Base-by-base conservation (phyloP, 1,284 basidiomycete species). In the Cryptococcus sp. region DNA sequence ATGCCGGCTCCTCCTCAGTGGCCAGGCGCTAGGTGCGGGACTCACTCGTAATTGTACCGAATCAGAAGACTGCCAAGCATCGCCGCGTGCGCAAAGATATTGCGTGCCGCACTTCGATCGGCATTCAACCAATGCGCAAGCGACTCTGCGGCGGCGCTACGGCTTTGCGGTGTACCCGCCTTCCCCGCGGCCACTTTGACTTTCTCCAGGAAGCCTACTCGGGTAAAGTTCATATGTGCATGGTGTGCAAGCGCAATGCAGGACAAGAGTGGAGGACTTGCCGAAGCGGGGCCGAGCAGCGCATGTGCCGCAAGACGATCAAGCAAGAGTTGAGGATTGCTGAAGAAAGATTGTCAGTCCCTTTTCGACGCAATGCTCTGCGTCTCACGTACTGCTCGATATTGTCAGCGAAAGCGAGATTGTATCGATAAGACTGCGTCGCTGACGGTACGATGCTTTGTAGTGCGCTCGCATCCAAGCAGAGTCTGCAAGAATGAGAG, bases 181-280 rank as follows among this genome's bases (percentile, higher is more conserved):
- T 63, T 62, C 2, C 67, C 67, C 4, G 67, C 67, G 1, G 65
- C 67, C 3, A 61, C 39, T 52, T 67, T 67, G 50, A 69, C 48
- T 22, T 52, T 41, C 17, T 68, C 61, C 13, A 68, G n/a, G 22
- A 68, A 50, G 2, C 63, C 63, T 0, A 49, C 22, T 7, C 50
- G 50, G 1, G 62, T 56, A 52, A 68, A 66, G 10, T 57, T 50
- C 22, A 69, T 39, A 39, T 65, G 65, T 5, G 63, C 46, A 47
- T 69, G 67, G 52, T 67, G 57, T 17, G 65, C 61, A 1, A 67
- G 54, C 1, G 65, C 67, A 0, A 64, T 55, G 45, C 67, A 67
- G 10, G 60, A 63, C 15, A 67, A 50, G 15, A 60, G 52, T 3
- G 63, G 62, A 3, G 30, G 30, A 13, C 30, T 35, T 8, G 30